Evolutionary conservation across 805 yeast species (phyloP), one percentile per base, ranked within the genome.

Genomic region (Deakozyma indianensis): DNA sequence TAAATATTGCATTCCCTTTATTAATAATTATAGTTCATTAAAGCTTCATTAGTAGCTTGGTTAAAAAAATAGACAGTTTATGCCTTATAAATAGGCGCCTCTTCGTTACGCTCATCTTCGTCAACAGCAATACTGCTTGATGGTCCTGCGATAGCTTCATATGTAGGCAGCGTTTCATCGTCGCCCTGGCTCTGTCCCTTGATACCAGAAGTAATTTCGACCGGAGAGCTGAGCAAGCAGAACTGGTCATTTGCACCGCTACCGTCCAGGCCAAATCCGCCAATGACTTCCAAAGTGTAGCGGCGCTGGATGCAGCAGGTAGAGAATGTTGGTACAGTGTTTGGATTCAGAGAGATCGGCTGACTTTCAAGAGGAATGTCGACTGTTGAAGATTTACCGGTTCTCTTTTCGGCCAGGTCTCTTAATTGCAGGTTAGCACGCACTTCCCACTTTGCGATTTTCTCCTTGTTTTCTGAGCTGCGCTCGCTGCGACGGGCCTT

Each of bases 401-500:
- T 7, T 4, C 5, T 20, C 16, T n/a, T 7, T n/a, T 32, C 38
- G 5, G 16, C 18, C 16, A n/a, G 7, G 7, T 14, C 38, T n/a
- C 16, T 9, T 7, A 32, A n/a, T 5, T 32, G 20, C 16, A 32
- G 9, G 7, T 14, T 7, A 5, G 18, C 18, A 5, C 16, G 38
- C 38, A 9, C 11, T 14, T 32, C 38, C 9, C 9, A 9, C 18
- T 32, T 32, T 14, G 16, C 9, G 11, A 32, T 5, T 20, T 32
- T 32, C 4, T 32, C 38, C 18, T 32, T 32, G 18, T 7, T 32
- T 20, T 32, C 38, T 4, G 16, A 14, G 5, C 5, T 32, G 38
- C 38, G 38, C 38, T 32, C 38, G 38, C 38, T 32, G 18, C 38
- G 38, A n/a, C 38, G 11, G 4, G 38, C 38, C 18, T 32, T 32